Percentiles rank a stretch among this genome's conserved stretches.
phyloP scores from a whole-genome alignment of 495 filamentous ascomycete genomes.

The Aspergillus carlsbadensis region DNA sequence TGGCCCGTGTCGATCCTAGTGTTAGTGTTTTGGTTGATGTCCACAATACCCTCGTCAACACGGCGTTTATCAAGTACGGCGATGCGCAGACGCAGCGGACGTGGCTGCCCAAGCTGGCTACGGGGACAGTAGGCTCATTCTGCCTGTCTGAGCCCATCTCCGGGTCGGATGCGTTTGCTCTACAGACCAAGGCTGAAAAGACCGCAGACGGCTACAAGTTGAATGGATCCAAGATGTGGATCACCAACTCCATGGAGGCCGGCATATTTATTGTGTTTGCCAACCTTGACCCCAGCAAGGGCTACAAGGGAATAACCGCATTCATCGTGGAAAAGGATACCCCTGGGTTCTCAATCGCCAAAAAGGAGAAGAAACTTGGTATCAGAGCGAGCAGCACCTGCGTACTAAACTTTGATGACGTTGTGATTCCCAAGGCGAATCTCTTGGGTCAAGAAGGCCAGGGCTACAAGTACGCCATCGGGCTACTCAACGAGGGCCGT shows the following conservation, averaged over 20 bases:
- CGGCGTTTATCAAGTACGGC: slow-evolving; percentile 83
- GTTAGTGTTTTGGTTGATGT: slow-evolving; percentile 93
- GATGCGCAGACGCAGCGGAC: slow-evolving; percentile 71
- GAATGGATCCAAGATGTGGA: slow-evolving; percentile 98
- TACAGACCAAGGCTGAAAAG: slow-evolving; percentile 81
- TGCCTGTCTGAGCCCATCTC: slow-evolving; percentile 93
- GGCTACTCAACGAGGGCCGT: slow-evolving; percentile 92
- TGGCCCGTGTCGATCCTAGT: slow-evolving; percentile 90
- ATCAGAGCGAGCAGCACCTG: slow-evolving; percentile 95
- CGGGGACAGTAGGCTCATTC: slow-evolving; percentile 90
- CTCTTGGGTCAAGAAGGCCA: slow-evolving; percentile 84
- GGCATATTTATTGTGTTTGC: slow-evolving; percentile 98
- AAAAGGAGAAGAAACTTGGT: slow-evolving; percentile 99
- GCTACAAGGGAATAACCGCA: slow-evolving; percentile 94
- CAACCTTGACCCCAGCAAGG: slow-evolving; percentile 82
- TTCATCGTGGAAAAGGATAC: slow-evolving; percentile 92
- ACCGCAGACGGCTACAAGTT: slow-evolving; percentile 80
- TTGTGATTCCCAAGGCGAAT: slow-evolving; percentile 83
- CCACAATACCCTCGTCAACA: slow-evolving; percentile 98
- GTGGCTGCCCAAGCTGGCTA: slow-evolving; percentile 85
- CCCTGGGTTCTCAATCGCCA: slow-evolving; percentile 90
- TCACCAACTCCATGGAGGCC: slow-evolving; percentile 93
- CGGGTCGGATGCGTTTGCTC: slow-evolving; percentile 93
- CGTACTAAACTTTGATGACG: slow-evolving; percentile 96
- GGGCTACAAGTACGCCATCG: slow-evolving; percentile 97